Evolutionary conservation across 148 eudicot species (phyloP).

Genomic region (Camellia lanceoleosa): DNA sequence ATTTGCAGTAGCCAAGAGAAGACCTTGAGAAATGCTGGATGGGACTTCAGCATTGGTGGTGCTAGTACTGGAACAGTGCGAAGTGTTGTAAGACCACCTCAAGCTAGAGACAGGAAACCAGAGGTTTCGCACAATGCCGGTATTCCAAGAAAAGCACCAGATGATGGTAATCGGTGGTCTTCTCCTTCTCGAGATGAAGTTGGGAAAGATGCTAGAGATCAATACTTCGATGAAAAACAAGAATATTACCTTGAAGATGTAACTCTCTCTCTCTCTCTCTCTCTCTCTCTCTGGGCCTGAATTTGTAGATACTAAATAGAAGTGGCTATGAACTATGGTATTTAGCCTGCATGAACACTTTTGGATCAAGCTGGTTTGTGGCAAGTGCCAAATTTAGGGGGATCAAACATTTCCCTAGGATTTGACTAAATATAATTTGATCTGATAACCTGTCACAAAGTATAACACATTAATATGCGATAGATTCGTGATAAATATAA

Average conservation of each 20-base stretch:
- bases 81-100: constrained; percentile 80
- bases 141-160: constrained; percentile 44
- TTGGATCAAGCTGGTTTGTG: background rate
- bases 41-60: constrained; percentile 5
- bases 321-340: background rate
- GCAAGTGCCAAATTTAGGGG: background rate
- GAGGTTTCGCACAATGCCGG: constrained; percentile 45
- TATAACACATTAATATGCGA: background rate
- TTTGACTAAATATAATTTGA: background rate
- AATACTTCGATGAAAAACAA: constrained; percentile 39
- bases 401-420: background rate
- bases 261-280: constrained; percentile 29
- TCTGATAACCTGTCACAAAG: background rate
- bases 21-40: background rate
- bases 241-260: constrained; percentile 45
- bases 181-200: constrained; percentile 63
- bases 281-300: constrained; percentile 8
- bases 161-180: constrained; percentile 51
- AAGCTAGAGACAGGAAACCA: constrained; percentile 60
- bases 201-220: constrained; percentile 52
- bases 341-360: no score
- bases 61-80: constrained; percentile 28
- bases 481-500: background rate
- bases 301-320: no score
- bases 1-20: constrained; percentile 20